Evolutionary conservation across 2,329 filamentous ascomycete species (phyloP).

Genomic region (Aspergillus pseudoglaucus): DNA sequence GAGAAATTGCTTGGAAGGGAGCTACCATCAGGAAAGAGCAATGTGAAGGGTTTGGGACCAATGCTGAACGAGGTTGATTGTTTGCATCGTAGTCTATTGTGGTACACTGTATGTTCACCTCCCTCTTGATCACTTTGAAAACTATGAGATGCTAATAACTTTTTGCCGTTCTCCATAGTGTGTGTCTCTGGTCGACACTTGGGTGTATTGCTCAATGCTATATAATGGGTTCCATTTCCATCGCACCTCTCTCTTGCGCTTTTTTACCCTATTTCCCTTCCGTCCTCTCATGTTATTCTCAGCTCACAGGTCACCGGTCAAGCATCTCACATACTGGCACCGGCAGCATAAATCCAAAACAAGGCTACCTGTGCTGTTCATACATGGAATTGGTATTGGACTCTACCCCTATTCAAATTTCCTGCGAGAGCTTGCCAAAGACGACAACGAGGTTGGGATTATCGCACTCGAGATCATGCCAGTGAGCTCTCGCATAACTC

Average conservation of each 20-base stretch:
- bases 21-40: slow-evolving; percentile 51
- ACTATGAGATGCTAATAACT: slow-evolving; percentile 1
- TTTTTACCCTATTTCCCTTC: slow-evolving; percentile 52
- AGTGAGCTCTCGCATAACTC: slow-evolving; percentile 57
- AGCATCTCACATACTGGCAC: slow-evolving; percentile 58
- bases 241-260: slow-evolving; percentile 37
- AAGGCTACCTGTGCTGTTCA: slow-evolving; percentile 56
- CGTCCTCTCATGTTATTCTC: slow-evolving; percentile 48
- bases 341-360: slow-evolving; percentile 55
- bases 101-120: slow-evolving; percentile 13
- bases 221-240: slow-evolving; percentile 49
- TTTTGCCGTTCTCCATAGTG: slow-evolving; percentile 3
- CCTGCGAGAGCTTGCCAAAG: slow-evolving; percentile 44
- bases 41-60: slow-evolving; percentile 53
- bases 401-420: slow-evolving; percentile 57
- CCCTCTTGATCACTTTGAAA: not conserved
- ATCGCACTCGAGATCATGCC: slow-evolving; percentile 54
- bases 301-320: slow-evolving; percentile 42
- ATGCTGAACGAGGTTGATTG: slow-evolving; percentile 60
- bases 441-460: not conserved
- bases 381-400: slow-evolving; percentile 66
- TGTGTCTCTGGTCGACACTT: slow-evolving; percentile 7
- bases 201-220: slow-evolving; percentile 6
- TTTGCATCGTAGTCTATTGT: slow-evolving; percentile 37
- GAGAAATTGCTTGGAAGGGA: slow-evolving; percentile 48